Percentiles rank a stretch among this genome's conserved stretches.
Evolutionary conservation across 2,329 filamentous ascomycete genomes (phyloP).

Genomic region (Fusarium coicis): DNA sequence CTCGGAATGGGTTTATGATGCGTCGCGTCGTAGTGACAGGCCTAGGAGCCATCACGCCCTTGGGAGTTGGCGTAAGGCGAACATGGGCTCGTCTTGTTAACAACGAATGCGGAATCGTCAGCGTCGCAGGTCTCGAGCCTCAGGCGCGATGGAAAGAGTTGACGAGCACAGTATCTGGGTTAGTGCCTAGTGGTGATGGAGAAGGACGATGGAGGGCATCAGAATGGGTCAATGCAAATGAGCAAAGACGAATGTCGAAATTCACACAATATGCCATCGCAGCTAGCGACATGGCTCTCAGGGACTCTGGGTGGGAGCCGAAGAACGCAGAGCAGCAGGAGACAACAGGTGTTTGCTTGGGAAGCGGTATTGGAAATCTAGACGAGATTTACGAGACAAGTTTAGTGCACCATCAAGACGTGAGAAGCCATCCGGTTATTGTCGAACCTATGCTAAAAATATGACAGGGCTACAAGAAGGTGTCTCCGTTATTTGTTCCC

Average conservation of each 20-base stretch:
- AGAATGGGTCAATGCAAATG: constrained; percentile 64
- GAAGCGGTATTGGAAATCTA: constrained; percentile 94
- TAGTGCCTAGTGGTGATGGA: constrained; percentile 70
- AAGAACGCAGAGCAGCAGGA: constrained; percentile 71
- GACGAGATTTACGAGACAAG: constrained; percentile 90
- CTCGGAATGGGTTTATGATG: constrained; percentile 60
- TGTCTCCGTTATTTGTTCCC: constrained; percentile 93
- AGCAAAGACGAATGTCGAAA: constrained; percentile 82
- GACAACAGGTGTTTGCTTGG: constrained; percentile 88
- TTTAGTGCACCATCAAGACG: constrained; percentile 77
- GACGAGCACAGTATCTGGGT: constrained; percentile 85
- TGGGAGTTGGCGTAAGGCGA: constrained; percentile 80
- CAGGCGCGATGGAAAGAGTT: constrained; percentile 72
- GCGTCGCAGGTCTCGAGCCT: constrained; percentile 70
- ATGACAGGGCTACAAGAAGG: constrained; percentile 84
- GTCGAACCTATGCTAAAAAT: constrained; percentile 12
- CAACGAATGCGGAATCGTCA: constrained; percentile 82
- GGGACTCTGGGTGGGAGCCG: constrained; percentile 82
- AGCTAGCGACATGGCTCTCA: constrained; percentile 84
- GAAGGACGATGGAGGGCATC: constrained; percentile 61
- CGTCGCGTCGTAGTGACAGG: constrained; percentile 86
- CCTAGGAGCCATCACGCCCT: constrained; percentile 82
- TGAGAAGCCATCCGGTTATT: constrained; percentile 54
- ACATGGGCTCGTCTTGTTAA: constrained; percentile 86
- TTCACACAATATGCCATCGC: constrained; percentile 94